phyloP scores from a whole-genome alignment of 495 filamentous ascomycete genomes.

The Ramalina intermedia region DNA sequence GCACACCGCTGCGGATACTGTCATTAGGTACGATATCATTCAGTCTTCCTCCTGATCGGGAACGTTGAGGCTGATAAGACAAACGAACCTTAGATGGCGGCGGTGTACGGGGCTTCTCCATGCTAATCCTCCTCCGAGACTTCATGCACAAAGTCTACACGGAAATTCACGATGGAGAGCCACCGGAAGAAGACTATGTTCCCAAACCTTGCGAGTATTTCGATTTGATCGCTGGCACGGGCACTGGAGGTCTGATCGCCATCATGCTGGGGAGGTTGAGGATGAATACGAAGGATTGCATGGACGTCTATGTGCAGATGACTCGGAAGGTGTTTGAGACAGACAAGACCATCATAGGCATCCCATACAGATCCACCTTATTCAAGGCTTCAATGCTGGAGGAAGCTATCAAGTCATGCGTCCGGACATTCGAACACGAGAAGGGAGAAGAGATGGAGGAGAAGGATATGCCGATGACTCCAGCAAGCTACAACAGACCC shows the following conservation, averaged over 20 bases:
- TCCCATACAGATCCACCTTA: slow-evolving; percentile 81
- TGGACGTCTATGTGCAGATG: slow-evolving; percentile 87
- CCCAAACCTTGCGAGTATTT: slow-evolving; percentile 98
- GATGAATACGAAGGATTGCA: slow-evolving; percentile 88
- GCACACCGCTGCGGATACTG: slow-evolving; percentile 78
- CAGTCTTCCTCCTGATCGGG: neutral
- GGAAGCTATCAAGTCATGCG: slow-evolving; percentile 82
- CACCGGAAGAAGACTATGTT: slow-evolving; percentile 72
- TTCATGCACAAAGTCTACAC: slow-evolving; percentile 90
- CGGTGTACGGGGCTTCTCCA: slow-evolving; percentile 92
- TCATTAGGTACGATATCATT: slow-evolving; percentile 56
- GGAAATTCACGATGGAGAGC: slow-evolving; percentile 67
- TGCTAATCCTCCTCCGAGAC: slow-evolving; percentile 88
- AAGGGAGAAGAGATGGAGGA: slow-evolving; percentile 49
- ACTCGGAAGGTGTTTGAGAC: slow-evolving; percentile 92
- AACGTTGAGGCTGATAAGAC: slow-evolving; percentile 8
- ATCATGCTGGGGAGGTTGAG: slow-evolving; percentile 90
- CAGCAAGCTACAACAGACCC: slow-evolving; percentile 7
- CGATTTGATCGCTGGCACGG: slow-evolving; percentile 88
- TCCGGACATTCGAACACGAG: slow-evolving; percentile 66
- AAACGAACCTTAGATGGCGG: slow-evolving; percentile 57
- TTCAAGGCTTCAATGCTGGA: slow-evolving; percentile 95
- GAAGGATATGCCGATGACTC: slow-evolving; percentile 22
- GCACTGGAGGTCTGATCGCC: slow-evolving; percentile 88
- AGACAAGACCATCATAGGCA: slow-evolving; percentile 91